phyloP scores from a whole-genome alignment of 2,329 filamentous ascomycete genomes.

The Orbilia javanica region DNA sequence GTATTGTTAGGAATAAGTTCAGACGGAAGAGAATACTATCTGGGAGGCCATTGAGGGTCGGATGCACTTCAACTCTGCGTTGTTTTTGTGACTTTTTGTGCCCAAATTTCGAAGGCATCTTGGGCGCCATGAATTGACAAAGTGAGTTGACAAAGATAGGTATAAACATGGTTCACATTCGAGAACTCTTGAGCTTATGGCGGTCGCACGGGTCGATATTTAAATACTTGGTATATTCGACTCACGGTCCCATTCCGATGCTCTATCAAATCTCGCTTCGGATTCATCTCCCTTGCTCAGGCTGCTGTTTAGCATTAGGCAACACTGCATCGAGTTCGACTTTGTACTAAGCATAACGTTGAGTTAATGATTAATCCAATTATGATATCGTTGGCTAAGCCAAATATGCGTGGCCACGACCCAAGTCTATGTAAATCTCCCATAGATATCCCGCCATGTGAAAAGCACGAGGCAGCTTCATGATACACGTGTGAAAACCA shows the following conservation, averaged over 20 bases:
- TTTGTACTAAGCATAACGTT: too few relatives aligned
- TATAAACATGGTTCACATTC: too few relatives aligned
- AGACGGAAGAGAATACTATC: background rate
- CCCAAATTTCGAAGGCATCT: background rate
- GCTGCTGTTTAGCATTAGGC: too few relatives aligned
- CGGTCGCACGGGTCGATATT: too few relatives aligned
- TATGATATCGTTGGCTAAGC: background rate
- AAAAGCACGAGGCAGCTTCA: background rate
- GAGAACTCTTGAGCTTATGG: too few relatives aligned
- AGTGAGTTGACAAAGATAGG: too few relatives aligned
- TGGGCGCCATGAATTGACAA: too few relatives aligned
- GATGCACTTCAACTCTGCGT: background rate
- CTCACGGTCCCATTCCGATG: too few relatives aligned
- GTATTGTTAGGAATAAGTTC: background rate
- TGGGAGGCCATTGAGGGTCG: background rate
- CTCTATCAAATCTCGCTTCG: too few relatives aligned
- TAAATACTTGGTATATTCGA: too few relatives aligned
- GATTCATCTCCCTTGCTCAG: too few relatives aligned
- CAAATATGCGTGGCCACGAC: background rate
- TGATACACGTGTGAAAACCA: background rate
- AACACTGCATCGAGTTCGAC: too few relatives aligned
- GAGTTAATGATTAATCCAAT: background rate
- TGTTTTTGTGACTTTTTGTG: background rate
- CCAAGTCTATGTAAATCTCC: conserved; percentile 4
- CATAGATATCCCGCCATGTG: background rate